Evolutionary conservation across 257 asterid species (phyloP).

Genomic region (Eucommia ulmoides): DNA sequence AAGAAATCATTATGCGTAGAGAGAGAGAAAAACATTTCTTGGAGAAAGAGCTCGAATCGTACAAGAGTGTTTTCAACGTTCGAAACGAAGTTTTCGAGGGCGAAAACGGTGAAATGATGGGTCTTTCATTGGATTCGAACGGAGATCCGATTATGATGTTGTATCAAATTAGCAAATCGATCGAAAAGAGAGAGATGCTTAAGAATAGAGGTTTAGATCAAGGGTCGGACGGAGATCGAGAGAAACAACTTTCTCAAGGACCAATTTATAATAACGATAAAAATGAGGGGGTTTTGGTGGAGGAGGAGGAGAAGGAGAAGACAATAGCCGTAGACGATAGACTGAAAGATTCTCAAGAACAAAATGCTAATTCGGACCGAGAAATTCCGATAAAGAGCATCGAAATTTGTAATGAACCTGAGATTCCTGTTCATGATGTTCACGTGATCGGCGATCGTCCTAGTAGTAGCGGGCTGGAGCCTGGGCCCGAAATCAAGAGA

Average conservation of each 20-base stretch:
- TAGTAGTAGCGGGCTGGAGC: conserved; percentile 12
- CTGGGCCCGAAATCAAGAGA: conserved; percentile 22
- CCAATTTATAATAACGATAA: conserved; percentile 10
- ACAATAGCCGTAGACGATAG: conserved; percentile 10
- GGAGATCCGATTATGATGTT: conserved; percentile 36
- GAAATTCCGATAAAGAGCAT: conserved; percentile 14
- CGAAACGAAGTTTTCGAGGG: no score
- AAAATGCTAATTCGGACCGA: conserved; percentile 10
- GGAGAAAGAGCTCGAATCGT: conserved; percentile 72
- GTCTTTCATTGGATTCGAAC: conserved; percentile 20
- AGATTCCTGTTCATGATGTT: conserved; percentile 24
- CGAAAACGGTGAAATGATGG: conserved; percentile 11
- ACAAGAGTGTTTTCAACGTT: conserved; percentile 30
- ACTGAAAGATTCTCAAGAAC: conserved; percentile 12
- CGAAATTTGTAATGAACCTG: no score
- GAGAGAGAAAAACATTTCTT: conserved; percentile 67
- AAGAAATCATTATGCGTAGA: conserved; percentile 61
- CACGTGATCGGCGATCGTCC: conserved; percentile 18
- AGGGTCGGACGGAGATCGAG: conserved; percentile 11
- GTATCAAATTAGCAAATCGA: conserved; percentile 25
- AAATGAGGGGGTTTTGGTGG: conserved; percentile 9
- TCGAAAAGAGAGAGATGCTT: conserved; percentile 23
- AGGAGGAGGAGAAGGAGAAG: conserved; percentile 17
- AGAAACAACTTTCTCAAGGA: conserved; percentile 3
- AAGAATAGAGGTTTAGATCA: conserved; percentile 11